Base-by-base conservation (phyloP, 345 rosid species). In the Microcos paniculata region DNA sequence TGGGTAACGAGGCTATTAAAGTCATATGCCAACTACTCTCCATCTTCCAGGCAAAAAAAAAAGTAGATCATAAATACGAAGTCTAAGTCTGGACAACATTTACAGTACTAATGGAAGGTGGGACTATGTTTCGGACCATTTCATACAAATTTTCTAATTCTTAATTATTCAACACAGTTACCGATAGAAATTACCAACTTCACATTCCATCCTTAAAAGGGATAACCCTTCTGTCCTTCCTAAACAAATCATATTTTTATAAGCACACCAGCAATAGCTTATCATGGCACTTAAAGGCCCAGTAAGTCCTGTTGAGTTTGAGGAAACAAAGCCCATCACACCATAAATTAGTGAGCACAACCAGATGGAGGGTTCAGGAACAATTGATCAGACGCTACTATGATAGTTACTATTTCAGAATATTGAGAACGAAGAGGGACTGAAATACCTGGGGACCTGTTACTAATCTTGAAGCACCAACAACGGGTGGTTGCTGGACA, bases 381-480 rank as follows among this genome's bases (percentile, higher is more conserved):
- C 23, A 19, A 23, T 51, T 14, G 33, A 23, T 23, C 52, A 43
- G 53, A 66, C 11, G 7, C 70, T 15, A 26, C 23, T 38, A 67
- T 19, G 4, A 31, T 15, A 19, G 28, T 69, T 48, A 18, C 24
- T 68, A 30, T 45, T 67, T 16, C 33, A 68, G 24, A 23, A 69
- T 51, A n/a, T 70, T 16, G 31, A 58, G 26, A 30, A 14, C 38
- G 46, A 11, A 8, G 23, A 38, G 18, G 24, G 35, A 26, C 24
- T 26, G 23, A 59, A 71, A 21, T 87, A 93, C 99, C 99, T 80
- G 94, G 46, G 97, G 97, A 67, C 98, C 99, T 62, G 96, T 91
- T 62, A 90, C 65, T 76, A 96, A 81, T 86, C 96, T 85, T 14
- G 97, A 90, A 49, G 80, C 77, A 51, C 88, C 87, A 57, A 70